Conservation (phyloP, 306 rosid species). For the Cucumis sativus region DNA sequence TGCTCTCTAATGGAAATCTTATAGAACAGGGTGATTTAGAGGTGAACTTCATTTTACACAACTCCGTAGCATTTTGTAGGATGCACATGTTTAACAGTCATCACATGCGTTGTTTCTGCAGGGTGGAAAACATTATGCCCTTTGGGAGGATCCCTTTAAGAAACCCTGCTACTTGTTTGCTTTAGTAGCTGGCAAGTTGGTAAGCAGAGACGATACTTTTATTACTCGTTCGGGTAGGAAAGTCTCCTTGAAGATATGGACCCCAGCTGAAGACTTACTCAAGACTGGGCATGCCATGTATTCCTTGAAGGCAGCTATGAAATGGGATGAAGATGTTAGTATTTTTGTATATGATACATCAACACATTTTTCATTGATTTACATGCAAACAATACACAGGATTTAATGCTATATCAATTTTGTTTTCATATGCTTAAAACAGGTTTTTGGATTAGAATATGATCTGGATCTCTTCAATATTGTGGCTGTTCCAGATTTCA, state of each 20-base stretch:
- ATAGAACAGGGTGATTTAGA: slow-evolving; percentile 69
- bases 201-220: slow-evolving; percentile 76
- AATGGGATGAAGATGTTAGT: slow-evolving; percentile 98
- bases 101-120: slow-evolving; percentile 19
- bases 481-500: slow-evolving; percentile 98
- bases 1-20: slow-evolving; percentile 92
- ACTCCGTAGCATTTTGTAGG: neutral
- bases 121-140: slow-evolving; percentile 82
- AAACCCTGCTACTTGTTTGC: slow-evolving; percentile 98
- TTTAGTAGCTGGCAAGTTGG: slow-evolving; percentile 89
- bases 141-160: slow-evolving; percentile 98
- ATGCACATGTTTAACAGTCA: neutral
- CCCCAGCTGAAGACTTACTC: slow-evolving; percentile 70
- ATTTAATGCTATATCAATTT: neutral
- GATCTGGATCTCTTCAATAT: slow-evolving; percentile 96
- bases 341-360: slow-evolving; percentile 7
- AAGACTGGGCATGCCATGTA: slow-evolving; percentile 97
- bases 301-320: slow-evolving; percentile 90
- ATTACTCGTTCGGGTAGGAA: slow-evolving; percentile 62
- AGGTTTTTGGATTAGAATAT: slow-evolving; percentile 97
- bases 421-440: slow-evolving; percentile 8
- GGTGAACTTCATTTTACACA: slow-evolving; percentile 32
- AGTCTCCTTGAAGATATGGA: slow-evolving; percentile 88
- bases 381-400: neutral
- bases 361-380: slow-evolving; percentile 10